These are phyloP conservation scores for Sporothrix globosa DNA, from an alignment of 2,329 filamentous ascomycete species.

Conservation along the genomic window DNA sequence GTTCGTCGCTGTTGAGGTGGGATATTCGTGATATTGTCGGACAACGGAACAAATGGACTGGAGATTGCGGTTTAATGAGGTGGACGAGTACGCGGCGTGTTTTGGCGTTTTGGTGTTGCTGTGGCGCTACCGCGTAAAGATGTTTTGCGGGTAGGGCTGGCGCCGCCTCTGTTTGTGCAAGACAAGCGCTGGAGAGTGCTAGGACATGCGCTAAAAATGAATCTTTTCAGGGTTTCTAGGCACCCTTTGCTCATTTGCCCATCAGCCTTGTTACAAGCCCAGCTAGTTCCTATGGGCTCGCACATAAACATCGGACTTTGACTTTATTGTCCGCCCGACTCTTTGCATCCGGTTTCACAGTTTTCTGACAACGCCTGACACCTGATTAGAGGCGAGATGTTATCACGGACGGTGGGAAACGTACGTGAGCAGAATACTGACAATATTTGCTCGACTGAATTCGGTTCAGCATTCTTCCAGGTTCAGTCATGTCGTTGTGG, in stretches of 20 bases:
- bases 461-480: no score
- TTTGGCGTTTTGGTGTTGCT: constrained; percentile 25
- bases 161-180: neutral
- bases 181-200: neutral
- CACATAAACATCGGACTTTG: no score
- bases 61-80: constrained; percentile 24
- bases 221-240: neutral
- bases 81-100: neutral
- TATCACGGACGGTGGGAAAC: neutral
- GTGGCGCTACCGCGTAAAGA: constrained; percentile 1
- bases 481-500: neutral
- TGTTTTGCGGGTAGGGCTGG: neutral
- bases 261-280: neutral
- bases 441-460: no score
- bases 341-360: neutral
- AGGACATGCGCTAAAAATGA: neutral
- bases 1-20: constrained; percentile 3
- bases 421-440: neutral
- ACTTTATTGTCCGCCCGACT: no score
- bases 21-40: neutral
- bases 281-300: no score
- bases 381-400: constrained; percentile 21
- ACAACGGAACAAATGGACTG: neutral
- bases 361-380: neutral
- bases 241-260: constrained; percentile 3